Conservation (phyloP, 768 basidiomycete species). For the Pisolithus microcarpus region DNA sequence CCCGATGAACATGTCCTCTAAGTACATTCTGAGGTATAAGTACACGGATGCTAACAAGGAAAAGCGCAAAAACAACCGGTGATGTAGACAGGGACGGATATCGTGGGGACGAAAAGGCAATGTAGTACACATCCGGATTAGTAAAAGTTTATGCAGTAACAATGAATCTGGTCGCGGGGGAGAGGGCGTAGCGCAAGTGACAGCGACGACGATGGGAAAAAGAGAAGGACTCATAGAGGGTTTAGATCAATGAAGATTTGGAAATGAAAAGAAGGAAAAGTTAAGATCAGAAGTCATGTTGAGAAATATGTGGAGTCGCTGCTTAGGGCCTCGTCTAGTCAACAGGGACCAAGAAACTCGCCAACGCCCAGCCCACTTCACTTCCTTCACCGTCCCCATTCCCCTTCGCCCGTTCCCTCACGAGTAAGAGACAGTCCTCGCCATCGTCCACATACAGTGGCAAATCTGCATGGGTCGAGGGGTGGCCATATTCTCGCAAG, state of each 20-base stretch:
- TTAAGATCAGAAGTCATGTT: not conserved
- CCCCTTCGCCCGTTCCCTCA: constrained; percentile 38
- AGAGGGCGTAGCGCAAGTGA: not conserved
- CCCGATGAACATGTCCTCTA: not conserved
- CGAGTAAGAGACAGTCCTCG: constrained; percentile 70
- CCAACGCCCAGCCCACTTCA: constrained; percentile 72
- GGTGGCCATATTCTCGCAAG: constrained; percentile 72
- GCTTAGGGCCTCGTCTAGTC: constrained; percentile 21
- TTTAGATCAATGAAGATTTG: not conserved
- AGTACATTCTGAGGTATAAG: not conserved
- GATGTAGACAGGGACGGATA: not conserved
- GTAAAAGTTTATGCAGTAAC: not conserved
- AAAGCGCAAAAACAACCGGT: not conserved
- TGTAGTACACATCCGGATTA: not conserved
- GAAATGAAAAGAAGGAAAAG: not conserved
- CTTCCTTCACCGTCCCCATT: constrained; percentile 24
- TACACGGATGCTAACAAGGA: not conserved
- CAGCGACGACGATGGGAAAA: no score
- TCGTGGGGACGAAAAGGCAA: not conserved
- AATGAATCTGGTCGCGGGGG: not conserved
- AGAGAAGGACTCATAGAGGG: not conserved
- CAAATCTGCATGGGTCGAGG: constrained; percentile 62
- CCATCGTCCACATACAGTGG: constrained; percentile 75
- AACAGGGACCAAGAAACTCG: constrained; percentile 69
- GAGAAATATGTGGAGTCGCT: not conserved